Evolutionary conservation across 495 filamentous ascomycete species (phyloP).

Genomic region (Daldinia concentrica): DNA sequence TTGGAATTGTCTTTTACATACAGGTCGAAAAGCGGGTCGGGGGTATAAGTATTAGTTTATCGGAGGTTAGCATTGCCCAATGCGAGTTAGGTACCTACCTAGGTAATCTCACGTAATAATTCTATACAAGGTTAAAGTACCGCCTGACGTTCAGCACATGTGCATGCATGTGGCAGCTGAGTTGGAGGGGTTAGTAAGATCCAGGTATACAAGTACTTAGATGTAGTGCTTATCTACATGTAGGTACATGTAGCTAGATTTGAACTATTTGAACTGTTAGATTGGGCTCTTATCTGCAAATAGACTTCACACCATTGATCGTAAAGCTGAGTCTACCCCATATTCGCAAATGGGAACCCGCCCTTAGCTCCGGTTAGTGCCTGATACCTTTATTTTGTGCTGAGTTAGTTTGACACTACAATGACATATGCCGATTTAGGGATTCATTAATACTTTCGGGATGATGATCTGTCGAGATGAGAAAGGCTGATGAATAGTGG

Average conservation of each 20-base stretch:
- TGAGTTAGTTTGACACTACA: conserved; percentile 15
- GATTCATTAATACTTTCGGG: conserved; percentile 11
- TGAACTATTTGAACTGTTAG: background rate
- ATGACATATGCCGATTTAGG: conserved; percentile 24
- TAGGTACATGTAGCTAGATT: background rate
- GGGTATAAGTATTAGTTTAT: conserved; percentile 11
- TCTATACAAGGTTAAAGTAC: background rate
- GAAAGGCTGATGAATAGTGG: background rate
- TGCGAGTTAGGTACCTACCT: no score
- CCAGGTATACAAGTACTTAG: background rate
- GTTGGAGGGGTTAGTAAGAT: background rate
- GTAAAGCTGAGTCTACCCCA: background rate
- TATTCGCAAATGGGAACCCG: conserved; percentile 15
- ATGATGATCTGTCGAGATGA: conserved; percentile 27
- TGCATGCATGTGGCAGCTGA: background rate
- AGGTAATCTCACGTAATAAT: no score
- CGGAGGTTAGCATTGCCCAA: conserved; percentile 10
- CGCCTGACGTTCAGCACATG: background rate
- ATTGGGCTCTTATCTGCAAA: conserved; percentile 3
- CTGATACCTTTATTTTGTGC: conserved; percentile 3
- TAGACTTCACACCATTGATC: background rate
- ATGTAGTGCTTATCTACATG: background rate
- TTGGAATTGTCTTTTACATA: background rate
- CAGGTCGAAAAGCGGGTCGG: conserved; percentile 20
- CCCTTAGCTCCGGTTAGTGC: conserved; percentile 11